phyloP scores from a whole-genome alignment of 768 basidiomycete species.

The Lentinula edodes region DNA sequence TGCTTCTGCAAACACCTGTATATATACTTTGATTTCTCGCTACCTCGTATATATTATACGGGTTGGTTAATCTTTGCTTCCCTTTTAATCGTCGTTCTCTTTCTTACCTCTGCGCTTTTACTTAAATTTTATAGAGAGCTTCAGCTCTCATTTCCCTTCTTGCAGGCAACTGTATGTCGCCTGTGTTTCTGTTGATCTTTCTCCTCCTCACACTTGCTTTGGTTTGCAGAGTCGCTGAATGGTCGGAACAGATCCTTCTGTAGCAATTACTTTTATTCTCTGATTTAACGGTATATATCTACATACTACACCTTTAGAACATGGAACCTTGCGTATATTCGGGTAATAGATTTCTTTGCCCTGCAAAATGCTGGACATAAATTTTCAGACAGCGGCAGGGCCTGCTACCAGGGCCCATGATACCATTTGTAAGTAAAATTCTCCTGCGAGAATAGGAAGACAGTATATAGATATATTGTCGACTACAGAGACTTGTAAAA shows the following conservation, averaged over 20 bases:
- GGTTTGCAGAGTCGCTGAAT: slow-evolving; percentile 6
- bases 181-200: slow-evolving; percentile 17
- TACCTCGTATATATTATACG: neutral
- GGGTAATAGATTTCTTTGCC: neutral
- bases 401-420: too few species aligned
- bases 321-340: neutral
- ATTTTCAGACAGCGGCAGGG: too few species aligned
- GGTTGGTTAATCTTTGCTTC: slow-evolving; percentile 9
- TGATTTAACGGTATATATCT: slow-evolving; percentile 6
- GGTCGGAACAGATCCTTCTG: slow-evolving; percentile 5
- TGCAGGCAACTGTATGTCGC: slow-evolving; percentile 9
- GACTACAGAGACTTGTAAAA: too few species aligned
- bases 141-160: slow-evolving; percentile 3
- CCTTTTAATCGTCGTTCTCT: slow-evolving; percentile 10
- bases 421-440: too few species aligned
- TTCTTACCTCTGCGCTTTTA: slow-evolving; percentile 10
- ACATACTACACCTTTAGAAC: slow-evolving; percentile 2
- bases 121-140: neutral
- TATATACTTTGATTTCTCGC: neutral
- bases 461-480: too few species aligned
- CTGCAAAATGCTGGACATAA: too few species aligned
- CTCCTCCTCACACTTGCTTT: slow-evolving; percentile 8
- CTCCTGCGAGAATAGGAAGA: too few species aligned
- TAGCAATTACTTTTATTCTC: slow-evolving; percentile 15
- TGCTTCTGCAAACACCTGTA: slow-evolving; percentile 2